Percentiles rank a stretch among this genome's conserved stretches.
Evolutionary conservation across 257 asterid genomes (phyloP).

Genomic region (Solanum megistacrolobum): DNA sequence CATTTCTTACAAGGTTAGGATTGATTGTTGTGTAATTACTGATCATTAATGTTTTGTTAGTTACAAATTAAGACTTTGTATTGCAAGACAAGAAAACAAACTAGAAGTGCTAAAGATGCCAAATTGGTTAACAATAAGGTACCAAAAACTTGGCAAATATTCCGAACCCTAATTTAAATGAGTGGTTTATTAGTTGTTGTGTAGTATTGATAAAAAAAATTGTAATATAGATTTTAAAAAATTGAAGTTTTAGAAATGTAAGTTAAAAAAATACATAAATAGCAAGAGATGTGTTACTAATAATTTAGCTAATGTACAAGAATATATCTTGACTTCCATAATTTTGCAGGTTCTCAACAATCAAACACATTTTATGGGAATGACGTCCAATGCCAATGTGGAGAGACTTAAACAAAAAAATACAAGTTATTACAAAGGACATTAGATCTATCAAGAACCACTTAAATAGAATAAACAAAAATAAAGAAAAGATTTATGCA

Average conservation of each 20-base stretch:
- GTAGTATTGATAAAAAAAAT: background rate
- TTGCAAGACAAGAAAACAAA: background rate
- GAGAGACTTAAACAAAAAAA: background rate
- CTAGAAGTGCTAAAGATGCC: background rate
- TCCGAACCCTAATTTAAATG: background rate
- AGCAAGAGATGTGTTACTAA: no score
- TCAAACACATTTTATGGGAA: no score
- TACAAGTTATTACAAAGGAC: background rate
- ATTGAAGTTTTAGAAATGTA: no score
- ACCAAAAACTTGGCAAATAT: background rate
- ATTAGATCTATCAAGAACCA: background rate
- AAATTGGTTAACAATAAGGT: background rate
- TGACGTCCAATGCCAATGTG: background rate
- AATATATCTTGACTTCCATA: no score
- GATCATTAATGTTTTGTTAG: no score
- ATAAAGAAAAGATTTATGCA: background rate
- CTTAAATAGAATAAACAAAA: background rate
- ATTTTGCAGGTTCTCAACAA: no score
- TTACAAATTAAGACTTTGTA: background rate
- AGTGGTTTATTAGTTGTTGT: background rate
- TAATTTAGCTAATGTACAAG: no score
- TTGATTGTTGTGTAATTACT: no score
- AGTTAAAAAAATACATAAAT: no score
- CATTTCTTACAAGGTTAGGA: no score
- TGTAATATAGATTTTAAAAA: no score